Percentiles rank a stretch among this genome's conserved stretches.
phyloP scores from a whole-genome alignment of 2,329 filamentous ascomycete species.

The Septoria linicola region DNA sequence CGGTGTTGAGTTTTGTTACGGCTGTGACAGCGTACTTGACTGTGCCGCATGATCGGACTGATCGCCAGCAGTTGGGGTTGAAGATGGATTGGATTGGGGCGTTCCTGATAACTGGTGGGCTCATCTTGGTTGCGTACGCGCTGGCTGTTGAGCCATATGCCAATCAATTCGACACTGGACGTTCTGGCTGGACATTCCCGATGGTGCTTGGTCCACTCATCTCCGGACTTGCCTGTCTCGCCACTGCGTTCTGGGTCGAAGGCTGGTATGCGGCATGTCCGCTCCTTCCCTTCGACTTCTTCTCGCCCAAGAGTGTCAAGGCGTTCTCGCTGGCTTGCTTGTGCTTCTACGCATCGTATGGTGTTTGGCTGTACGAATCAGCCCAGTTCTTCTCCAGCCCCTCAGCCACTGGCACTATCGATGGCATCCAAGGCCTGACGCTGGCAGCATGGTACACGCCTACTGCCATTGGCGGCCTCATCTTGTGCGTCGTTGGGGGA shows the following conservation, averaged over 20 bases:
- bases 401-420: slow-evolving; percentile 19
- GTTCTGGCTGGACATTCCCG: slow-evolving; percentile 30
- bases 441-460: slow-evolving; percentile 40
- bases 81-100: slow-evolving; percentile 42
- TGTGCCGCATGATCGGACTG: slow-evolving; percentile 36
- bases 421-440: slow-evolving; percentile 31
- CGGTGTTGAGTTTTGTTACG: slow-evolving; percentile 32
- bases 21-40: slow-evolving; percentile 35
- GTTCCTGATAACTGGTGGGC: slow-evolving; percentile 37
- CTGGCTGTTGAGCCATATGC: slow-evolving; percentile 37
- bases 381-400: slow-evolving; percentile 30
- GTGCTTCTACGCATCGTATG: slow-evolving; percentile 40
- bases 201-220: slow-evolving; percentile 35
- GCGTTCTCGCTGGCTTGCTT: slow-evolving; percentile 38
- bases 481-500: slow-evolving; percentile 36
- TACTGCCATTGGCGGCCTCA: slow-evolving; percentile 36
- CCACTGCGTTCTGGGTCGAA: slow-evolving; percentile 37
- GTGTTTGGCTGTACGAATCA: slow-evolving; percentile 38
- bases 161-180: slow-evolving; percentile 17
- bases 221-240: slow-evolving; percentile 31
- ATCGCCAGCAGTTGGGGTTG: slow-evolving; percentile 33
- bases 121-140: slow-evolving; percentile 39
- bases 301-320: slow-evolving; percentile 34
- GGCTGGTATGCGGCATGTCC: slow-evolving; percentile 37
- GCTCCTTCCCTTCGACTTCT: slow-evolving; percentile 40